Evolutionary conservation across 108 stramenopile species (phyloP), one percentile per base, ranked within the genome.

Genomic region (Thalassiosira profunda): DNA sequence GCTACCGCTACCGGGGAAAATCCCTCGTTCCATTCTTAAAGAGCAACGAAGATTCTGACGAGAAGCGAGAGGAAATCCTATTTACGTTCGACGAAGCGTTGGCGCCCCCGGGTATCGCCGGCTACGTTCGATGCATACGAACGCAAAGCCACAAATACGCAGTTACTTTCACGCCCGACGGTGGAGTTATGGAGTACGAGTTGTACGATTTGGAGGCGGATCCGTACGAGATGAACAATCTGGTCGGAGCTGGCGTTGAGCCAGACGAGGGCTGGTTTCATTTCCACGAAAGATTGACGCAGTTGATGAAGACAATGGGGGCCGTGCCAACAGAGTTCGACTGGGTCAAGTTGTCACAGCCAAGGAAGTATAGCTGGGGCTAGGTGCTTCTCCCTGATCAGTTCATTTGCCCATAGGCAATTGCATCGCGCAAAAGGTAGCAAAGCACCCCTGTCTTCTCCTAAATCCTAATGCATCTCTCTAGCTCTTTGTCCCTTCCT

Each of bases 301-400:
- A 25, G 35, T 31, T 86, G 29, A 86, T 85, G 58, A 66, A 63
- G 8, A 86, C 80, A 58, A 89, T 86, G 85, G 85, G 87, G 46
- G 87, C 91, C 4, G 31, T 93, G 9, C 46, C 89, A 15, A 31
- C 70, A 36, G 85, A 86, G 38, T 65, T 93, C 21, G 74, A 86
- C 55, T 70, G 70, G 31, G 79, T 84, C 44, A 84, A 68, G 33
- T 48, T 37, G 34, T 45, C 64, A 10, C 43, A 35, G 12, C 52
- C 51, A 15, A 64, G n/a, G 33, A 45, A 43, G 20, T 60, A 41
- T 21, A 60, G 37, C 18, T 63, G 62, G 62, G 46, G 18, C 21
- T 53, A 25, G n/a, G n/a, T n/a, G n/a, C n/a, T n/a, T n/a, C n/a
- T n/a, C n/a, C n/a, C n/a, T n/a, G n/a, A n/a, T n/a, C n/a, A n/a